These are phyloP conservation scores for Rhizopus delemar DNA, from an alignment of 371 early-diverging fungal species.

Conservation along the genomic window DNA sequence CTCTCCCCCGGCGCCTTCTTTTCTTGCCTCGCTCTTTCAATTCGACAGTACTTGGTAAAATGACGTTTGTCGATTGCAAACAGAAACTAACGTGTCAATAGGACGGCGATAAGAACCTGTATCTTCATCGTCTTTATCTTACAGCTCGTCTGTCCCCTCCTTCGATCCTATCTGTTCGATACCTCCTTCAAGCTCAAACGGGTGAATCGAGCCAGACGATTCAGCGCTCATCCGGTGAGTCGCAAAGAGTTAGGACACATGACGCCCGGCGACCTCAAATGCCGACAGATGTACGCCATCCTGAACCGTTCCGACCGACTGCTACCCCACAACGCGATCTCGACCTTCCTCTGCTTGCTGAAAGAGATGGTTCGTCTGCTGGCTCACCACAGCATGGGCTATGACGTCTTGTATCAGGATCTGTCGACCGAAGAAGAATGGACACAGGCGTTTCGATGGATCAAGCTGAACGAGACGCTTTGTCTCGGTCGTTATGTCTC, in stretches of 20 bases:
- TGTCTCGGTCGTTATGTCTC: conserved; percentile 32
- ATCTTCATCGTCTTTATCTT: conserved; percentile 33
- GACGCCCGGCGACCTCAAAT: conserved; percentile 37
- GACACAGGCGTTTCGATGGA: conserved; percentile 41
- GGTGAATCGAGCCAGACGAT: conserved; percentile 23
- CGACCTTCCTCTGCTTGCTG: conserved; percentile 4
- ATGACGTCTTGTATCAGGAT: conserved; percentile 34
- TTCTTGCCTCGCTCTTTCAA: conserved; percentile 18
- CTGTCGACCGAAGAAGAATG: conserved; percentile 31
- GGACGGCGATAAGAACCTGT: conserved; percentile 31
- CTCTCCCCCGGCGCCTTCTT: not conserved
- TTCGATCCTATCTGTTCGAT: conserved; percentile 25
- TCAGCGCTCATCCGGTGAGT: not conserved
- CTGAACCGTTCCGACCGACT: conserved; percentile 25
- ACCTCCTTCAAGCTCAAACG: conserved; percentile 33
- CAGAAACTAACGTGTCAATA: not conserved
- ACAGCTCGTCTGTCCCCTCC: conserved; percentile 35
- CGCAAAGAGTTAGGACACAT: conserved; percentile 8
- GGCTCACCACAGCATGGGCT: conserved; percentile 38
- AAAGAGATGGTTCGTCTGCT: conserved; percentile 33
- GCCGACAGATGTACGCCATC: conserved; percentile 30
- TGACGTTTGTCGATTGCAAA: not conserved
- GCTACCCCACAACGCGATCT: conserved; percentile 10
- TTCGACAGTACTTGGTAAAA: conserved; percentile 35
- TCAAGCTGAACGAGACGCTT: conserved; percentile 43